A percentile compares a stretch with the other conserved stretches of the same genome.
These are phyloP conservation scores for Cyclanthera cordifolia DNA, from an alignment of 306 rosid species.

Conservation along the genomic window DNA sequence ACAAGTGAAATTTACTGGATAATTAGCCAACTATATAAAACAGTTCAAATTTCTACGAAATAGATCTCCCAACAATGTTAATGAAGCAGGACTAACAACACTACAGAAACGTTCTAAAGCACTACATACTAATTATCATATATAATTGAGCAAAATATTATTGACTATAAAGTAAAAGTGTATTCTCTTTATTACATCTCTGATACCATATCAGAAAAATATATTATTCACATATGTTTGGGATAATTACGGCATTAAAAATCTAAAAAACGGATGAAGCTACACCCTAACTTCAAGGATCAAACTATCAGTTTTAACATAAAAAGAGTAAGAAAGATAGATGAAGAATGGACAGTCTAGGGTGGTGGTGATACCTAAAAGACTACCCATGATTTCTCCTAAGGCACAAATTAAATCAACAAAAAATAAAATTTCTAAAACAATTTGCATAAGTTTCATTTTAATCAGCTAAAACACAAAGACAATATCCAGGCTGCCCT, in stretches of 20 bases:
- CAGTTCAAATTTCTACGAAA: not conserved
- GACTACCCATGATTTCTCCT: not conserved
- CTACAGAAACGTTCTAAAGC: not conserved
- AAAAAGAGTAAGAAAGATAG: too few relatives aligned
- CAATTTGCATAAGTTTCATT: not conserved
- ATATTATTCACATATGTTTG: not conserved
- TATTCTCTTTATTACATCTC: not conserved
- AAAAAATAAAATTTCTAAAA: not conserved
- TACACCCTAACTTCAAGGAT: not conserved
- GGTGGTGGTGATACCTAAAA: not conserved
- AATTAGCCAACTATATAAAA: not conserved
- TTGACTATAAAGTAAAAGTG: too few relatives aligned
- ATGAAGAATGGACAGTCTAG: too few relatives aligned
- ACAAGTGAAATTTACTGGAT: constrained; percentile 9
- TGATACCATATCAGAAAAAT: not conserved
- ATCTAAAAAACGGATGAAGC: not conserved
- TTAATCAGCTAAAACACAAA: not conserved
- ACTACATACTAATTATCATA: not conserved
- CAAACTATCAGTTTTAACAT: too few relatives aligned
- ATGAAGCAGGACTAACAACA: not conserved
- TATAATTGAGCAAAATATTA: not conserved
- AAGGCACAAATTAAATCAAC: not conserved
- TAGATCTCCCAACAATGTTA: not conserved
- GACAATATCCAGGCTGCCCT: not conserved
- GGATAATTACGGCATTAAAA: not conserved